Percentiles rank a stretch among this genome's conserved stretches.
phyloP scores from a whole-genome alignment of 2,329 filamentous ascomycete species.

The Fusarium sp. region DNA sequence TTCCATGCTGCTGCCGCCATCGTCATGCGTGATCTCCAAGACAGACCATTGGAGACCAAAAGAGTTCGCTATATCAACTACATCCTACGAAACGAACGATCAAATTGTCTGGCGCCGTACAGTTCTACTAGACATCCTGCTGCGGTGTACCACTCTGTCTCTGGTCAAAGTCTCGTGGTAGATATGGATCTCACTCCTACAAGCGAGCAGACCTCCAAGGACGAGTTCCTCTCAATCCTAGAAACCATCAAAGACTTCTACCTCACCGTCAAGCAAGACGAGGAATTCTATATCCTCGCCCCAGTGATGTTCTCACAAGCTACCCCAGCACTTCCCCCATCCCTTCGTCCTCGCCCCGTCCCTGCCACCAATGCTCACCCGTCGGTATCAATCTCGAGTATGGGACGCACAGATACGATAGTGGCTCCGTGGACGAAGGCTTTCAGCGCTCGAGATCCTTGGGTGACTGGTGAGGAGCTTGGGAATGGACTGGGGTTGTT shows the following conservation, averaged over 20 bases:
- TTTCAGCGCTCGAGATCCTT: slow-evolving; percentile 53
- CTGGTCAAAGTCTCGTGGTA: slow-evolving; percentile 44
- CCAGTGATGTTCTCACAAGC: slow-evolving; percentile 41
- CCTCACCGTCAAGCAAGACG: slow-evolving; percentile 47
- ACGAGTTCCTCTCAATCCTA: slow-evolving; percentile 46
- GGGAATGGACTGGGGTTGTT: slow-evolving; percentile 56
- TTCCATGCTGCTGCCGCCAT: slow-evolving; percentile 53
- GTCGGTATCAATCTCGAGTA: slow-evolving; percentile 52
- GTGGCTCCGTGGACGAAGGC: slow-evolving; percentile 46
- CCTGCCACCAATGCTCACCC: slow-evolving; percentile 46
- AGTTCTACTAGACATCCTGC: slow-evolving; percentile 43
- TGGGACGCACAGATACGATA: slow-evolving; percentile 53
- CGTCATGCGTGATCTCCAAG: slow-evolving; percentile 46
- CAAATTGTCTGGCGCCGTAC: slow-evolving; percentile 44
- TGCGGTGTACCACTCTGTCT: slow-evolving; percentile 51
- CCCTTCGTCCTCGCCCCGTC: slow-evolving; percentile 31
- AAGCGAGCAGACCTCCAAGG: not conserved
- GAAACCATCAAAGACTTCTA: slow-evolving; percentile 49
- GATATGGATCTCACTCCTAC: slow-evolving; percentile 36
- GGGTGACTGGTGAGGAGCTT: slow-evolving; percentile 61
- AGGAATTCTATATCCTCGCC: slow-evolving; percentile 47
- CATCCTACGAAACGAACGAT: slow-evolving; percentile 51
- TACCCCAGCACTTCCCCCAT: slow-evolving; percentile 25
- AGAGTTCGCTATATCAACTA: slow-evolving; percentile 49
- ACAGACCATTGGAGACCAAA: not conserved